phyloP scores from a whole-genome alignment of 2,329 filamentous ascomycete genomes.

The Aspergillus sergii region DNA sequence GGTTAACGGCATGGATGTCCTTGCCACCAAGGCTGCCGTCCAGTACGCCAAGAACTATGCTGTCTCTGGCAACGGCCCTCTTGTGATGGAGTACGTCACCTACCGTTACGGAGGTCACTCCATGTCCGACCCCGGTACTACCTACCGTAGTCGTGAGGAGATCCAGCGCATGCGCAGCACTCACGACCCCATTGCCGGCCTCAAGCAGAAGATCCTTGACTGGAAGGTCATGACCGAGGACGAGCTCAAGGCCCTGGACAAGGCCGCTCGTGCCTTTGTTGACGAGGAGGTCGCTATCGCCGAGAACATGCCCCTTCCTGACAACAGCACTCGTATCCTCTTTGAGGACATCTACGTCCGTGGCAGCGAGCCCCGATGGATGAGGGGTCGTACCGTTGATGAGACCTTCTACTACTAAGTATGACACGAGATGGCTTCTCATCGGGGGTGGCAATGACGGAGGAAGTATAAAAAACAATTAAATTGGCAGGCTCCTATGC shows the following conservation, averaged over 20 bases:
- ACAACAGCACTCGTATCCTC: conserved; percentile 77
- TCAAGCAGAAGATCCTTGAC: conserved; percentile 97
- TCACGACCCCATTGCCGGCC: conserved; percentile 95
- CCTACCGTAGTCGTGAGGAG: conserved; percentile 98
- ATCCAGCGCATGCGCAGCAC: conserved; percentile 99
- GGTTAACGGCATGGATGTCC: conserved; percentile 99
- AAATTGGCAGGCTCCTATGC: conserved; percentile 22
- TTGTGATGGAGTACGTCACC: conserved; percentile 98
- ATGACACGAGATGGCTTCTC: background rate
- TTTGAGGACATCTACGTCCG: conserved; percentile 96
- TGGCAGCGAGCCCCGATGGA: conserved; percentile 83
- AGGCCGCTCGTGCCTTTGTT: conserved; percentile 82
- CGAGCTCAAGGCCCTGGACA: conserved; percentile 94
- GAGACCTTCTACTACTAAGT: conserved; percentile 83
- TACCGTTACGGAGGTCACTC: conserved; percentile 99
- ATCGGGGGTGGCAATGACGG: background rate
- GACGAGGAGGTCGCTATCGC: conserved; percentile 88
- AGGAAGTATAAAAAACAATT: conserved; percentile 8
- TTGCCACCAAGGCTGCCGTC: conserved; percentile 95
- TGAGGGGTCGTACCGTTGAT: conserved; percentile 83
- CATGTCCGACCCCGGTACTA: conserved; percentile 99
- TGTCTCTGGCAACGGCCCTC: conserved; percentile 78
- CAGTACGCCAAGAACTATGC: conserved; percentile 91
- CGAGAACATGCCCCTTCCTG: conserved; percentile 82
- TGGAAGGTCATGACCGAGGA: conserved; percentile 91